Evolutionary conservation across 2,329 filamentous ascomycete species (phyloP).

Genomic region (Pyrenophora tritici-repentis): DNA sequence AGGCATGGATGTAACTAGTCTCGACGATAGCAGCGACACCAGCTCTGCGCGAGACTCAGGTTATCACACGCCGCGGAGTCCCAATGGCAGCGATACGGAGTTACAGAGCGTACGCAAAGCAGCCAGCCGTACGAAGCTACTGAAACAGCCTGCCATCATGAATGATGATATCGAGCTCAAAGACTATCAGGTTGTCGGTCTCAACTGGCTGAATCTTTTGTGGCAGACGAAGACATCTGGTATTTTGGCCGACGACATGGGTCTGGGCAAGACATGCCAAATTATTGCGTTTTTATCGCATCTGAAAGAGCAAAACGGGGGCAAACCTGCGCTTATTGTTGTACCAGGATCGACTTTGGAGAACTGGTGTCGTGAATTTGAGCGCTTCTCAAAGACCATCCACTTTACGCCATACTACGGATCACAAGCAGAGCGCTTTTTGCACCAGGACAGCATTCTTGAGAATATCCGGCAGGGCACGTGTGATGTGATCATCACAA

Average conservation of each 20-base stretch:
- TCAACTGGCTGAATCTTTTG: conserved; percentile 91
- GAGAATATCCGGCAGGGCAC: conserved; percentile 60
- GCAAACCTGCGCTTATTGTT: conserved; percentile 80
- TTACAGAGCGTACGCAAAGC: conserved; percentile 49
- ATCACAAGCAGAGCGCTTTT: conserved; percentile 66
- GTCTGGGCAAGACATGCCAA: conserved; percentile 90
- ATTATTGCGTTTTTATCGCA: conserved; percentile 91
- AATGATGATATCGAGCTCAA: conserved; percentile 77
- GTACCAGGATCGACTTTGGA: conserved; percentile 93
- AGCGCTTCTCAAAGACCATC: conserved; percentile 79
- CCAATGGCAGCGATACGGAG: conserved; percentile 52
- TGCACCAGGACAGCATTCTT: conserved; percentile 70
- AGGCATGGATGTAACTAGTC: conserved; percentile 64
- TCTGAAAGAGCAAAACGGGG: conserved; percentile 69
- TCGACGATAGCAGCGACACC: conserved; percentile 51
- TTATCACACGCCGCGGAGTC: conserved; percentile 64
- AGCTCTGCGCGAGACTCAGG: conserved; percentile 64
- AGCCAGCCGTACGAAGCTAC: conserved; percentile 48
- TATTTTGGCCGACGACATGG: conserved; percentile 98
- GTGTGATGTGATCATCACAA: conserved; percentile 73
- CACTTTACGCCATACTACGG: conserved; percentile 76
- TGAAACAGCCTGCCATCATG: conserved; percentile 78
- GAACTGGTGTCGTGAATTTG: conserved; percentile 93
- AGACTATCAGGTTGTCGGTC: conserved; percentile 88
- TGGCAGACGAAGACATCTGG: conserved; percentile 80